These are phyloP conservation scores for Pseudotulostoma volvatum DNA, from an alignment of 495 filamentous ascomycete species.

Conservation along the genomic window DNA sequence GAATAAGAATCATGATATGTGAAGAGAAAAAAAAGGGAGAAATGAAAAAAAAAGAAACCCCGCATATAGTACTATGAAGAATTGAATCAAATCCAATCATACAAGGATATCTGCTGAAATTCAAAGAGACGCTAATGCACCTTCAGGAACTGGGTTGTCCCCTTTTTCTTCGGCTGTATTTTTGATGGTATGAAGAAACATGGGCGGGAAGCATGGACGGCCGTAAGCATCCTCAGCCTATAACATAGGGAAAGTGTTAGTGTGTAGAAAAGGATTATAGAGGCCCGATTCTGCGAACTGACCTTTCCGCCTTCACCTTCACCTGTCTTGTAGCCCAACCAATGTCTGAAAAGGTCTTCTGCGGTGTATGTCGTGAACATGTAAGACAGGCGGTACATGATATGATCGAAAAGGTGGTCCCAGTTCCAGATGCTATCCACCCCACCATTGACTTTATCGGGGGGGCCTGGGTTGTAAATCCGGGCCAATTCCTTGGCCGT, in stretches of 20 bases:
- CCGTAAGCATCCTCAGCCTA: conserved; percentile 36
- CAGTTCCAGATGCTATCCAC: conserved; percentile 6
- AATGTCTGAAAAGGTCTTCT: conserved; percentile 13
- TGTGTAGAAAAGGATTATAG: too few relatives aligned
- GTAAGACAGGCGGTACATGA: conserved; percentile 30
- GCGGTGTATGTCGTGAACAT: conserved; percentile 16
- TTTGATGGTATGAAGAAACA: conserved; percentile 40
- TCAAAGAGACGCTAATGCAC: too few relatives aligned
- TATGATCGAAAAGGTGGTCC: conserved; percentile 17
- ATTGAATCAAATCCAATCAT: too few relatives aligned
- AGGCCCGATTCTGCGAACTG: too few relatives aligned
- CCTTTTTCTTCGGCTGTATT: too few relatives aligned
- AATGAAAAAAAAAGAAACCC: too few relatives aligned
- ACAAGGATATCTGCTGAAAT: too few relatives aligned
- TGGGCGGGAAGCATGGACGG: conserved; percentile 36
- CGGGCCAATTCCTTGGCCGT: conserved; percentile 33
- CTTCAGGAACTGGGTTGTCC: too few relatives aligned
- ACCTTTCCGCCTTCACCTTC: conserved; percentile 28
- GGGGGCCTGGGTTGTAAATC: conserved; percentile 42
- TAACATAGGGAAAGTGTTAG: not conserved
- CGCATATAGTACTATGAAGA: too few relatives aligned
- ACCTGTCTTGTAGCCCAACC: conserved; percentile 26
- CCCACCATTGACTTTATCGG: conserved; percentile 7
- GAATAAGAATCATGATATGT: too few relatives aligned
- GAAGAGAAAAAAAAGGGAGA: too few relatives aligned